Base-by-base conservation (phyloP, 768 basidiomycete genomes). In the Leccinum boreale region DNA sequence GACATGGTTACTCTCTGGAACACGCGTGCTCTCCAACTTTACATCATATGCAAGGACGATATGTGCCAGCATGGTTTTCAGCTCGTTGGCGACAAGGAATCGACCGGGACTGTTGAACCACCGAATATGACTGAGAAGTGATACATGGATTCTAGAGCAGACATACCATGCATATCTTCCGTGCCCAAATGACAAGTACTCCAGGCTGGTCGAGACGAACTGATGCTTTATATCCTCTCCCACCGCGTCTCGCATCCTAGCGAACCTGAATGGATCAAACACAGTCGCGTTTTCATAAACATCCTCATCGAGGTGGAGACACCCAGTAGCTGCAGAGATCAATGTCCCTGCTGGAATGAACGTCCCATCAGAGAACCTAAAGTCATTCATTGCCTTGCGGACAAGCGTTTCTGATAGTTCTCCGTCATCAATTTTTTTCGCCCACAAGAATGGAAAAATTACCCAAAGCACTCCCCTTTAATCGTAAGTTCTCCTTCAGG, bases 221-320 rank as follows among this genome's bases (percentile, higher is more conserved):
- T 29, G 17, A 50, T 50, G 12, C 4, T 33, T 50, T 3, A 19
- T 8, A 15, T n/a, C 59, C 26, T 76, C 76, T 2, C 63, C 75
- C 17, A 29, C 49, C 3, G 72, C 67, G n/a, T 78, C 72, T 53
- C 73, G 64, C 60, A 75, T 70, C 10, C 72, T 63, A 3, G 71
- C 71, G 59, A 81, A 84, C 15, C 83, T 78, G 68, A 79, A 81
- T 0, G 77, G 77, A 39, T 82, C 75, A 58, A 85, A 79, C 5
- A 57, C 59, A 1, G 68, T 26, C 3, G 78, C 62, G 26, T 76
- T 67, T 9, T 71, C 59, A 48, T 79, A 78, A 28, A 56, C 1
- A 10, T 50, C 36, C 2, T 50, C 47, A 47, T 67, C 66, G 52
- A 44, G 58, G 53, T 73, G 71, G 2, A 67, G 42, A 14, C 66